phyloP scores from a whole-genome alignment of 2,329 filamentous ascomycete species.

The Orbilia brochopaga region DNA sequence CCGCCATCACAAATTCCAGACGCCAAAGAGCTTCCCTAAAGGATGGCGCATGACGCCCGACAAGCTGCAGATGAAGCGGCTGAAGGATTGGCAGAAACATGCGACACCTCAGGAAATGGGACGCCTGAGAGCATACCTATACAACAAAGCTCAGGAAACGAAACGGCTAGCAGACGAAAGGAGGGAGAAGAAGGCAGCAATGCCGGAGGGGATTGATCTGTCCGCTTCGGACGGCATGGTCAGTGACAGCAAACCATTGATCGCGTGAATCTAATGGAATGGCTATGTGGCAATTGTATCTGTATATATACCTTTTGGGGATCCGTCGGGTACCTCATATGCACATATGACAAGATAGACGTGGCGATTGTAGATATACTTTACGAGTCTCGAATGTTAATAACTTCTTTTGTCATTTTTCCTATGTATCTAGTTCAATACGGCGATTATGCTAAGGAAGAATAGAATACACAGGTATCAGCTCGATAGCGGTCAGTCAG shows the following conservation, averaged over 20 bases:
- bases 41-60: constrained; percentile 80
- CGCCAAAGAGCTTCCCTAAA: constrained; percentile 74
- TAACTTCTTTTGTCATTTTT: no score
- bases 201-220: constrained; percentile 1
- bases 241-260: constrained; percentile 5
- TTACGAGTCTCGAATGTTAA: no score
- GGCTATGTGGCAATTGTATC: no score
- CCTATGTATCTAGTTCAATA: no score
- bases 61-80: constrained; percentile 58
- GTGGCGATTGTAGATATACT: no score
- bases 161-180: constrained; percentile 23
- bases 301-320: no score
- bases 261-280: not conserved
- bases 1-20: constrained; percentile 65
- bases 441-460: no score
- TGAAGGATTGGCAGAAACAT: constrained; percentile 38
- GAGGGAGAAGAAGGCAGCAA: constrained; percentile 2
- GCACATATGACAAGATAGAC: no score
- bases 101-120: constrained; percentile 33
- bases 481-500: no score
- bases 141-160: constrained; percentile 13
- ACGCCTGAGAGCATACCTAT: constrained; percentile 22
- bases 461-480: no score
- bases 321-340: no score
- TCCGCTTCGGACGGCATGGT: not conserved